These are phyloP conservation scores for Lipomyces yarrowii DNA, from an alignment of 1,139 yeast species.

Conservation along the genomic window DNA sequence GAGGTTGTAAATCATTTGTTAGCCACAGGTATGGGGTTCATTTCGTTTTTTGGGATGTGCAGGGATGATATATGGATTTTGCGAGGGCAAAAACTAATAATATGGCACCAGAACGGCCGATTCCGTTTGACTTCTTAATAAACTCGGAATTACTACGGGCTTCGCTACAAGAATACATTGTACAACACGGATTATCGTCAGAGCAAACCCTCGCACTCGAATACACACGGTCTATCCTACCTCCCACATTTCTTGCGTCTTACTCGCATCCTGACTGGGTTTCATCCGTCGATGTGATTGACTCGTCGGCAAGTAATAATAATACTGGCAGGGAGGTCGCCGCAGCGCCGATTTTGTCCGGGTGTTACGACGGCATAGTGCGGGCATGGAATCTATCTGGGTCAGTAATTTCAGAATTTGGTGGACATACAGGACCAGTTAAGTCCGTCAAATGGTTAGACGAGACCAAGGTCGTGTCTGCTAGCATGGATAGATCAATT, in stretches of 20 bases:
- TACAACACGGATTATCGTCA: slow-evolving; percentile 73
- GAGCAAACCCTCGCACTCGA: slow-evolving; percentile 83
- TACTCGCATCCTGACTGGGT: slow-evolving; percentile 96
- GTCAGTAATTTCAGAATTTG: slow-evolving; percentile 74
- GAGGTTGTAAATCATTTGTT: slow-evolving; percentile 92
- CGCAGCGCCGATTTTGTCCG: slow-evolving; percentile 66
- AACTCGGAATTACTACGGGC: slow-evolving; percentile 65
- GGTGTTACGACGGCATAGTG: slow-evolving; percentile 93
- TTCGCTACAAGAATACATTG: slow-evolving; percentile 77
- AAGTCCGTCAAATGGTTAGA: slow-evolving; percentile 70
- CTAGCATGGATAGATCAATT: slow-evolving; percentile 85
- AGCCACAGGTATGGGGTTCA: slow-evolving; percentile 34
- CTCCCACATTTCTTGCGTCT: slow-evolving; percentile 88
- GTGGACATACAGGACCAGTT: slow-evolving; percentile 87
- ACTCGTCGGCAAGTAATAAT: no score
- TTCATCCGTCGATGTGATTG: slow-evolving; percentile 59
- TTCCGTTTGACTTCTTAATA: slow-evolving; percentile 90
- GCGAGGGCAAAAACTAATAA: neutral
- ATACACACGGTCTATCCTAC: slow-evolving; percentile 88
- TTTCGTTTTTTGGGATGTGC: no score
- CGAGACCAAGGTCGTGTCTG: slow-evolving; percentile 75
- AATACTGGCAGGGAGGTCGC: neutral
- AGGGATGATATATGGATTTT: neutral
- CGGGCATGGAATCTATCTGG: slow-evolving; percentile 87
- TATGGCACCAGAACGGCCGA: slow-evolving; percentile 51